Evolutionary conservation across 2,329 filamentous ascomycete genomes (phyloP).

Genomic region (Fusarium marasasianum): DNA sequence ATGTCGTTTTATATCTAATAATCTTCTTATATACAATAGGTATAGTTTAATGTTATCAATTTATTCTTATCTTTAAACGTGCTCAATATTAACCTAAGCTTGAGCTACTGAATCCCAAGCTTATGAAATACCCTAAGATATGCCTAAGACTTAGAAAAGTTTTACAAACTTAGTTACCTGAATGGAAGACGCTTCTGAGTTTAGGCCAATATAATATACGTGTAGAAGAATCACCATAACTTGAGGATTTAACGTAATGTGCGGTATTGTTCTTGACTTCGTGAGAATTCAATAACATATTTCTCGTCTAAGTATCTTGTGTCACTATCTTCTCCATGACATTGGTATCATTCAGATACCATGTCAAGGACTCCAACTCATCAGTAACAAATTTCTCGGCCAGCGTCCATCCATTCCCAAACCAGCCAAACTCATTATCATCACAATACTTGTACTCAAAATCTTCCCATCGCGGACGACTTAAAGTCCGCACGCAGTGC

Average conservation of each 20-base stretch:
- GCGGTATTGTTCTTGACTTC: no score
- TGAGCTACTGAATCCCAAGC: rapidly evolving
- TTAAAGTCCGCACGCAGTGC: slow-evolving; percentile 4
- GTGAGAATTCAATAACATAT: background rate
- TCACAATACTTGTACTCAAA: slow-evolving; percentile 15
- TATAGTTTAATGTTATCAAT: background rate
- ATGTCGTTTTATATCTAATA: rapidly evolving
- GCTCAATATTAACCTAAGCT: background rate
- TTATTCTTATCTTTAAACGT: background rate
- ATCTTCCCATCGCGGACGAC: slow-evolving; percentile 10
- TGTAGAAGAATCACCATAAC: no score
- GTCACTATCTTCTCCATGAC: background rate
- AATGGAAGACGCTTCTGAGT: background rate
- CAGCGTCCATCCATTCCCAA: slow-evolving; percentile 14
- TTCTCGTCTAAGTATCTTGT: background rate
- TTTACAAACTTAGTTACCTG: background rate
- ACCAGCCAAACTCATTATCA: slow-evolving; percentile 18
- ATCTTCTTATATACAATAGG: background rate
- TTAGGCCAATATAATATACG: background rate
- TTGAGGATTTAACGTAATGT: no score
- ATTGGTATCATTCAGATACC: slow-evolving; percentile 13
- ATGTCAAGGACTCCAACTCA: slow-evolving; percentile 11
- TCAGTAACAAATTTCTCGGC: slow-evolving; percentile 10
- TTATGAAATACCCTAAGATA: background rate
- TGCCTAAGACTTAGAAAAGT: rapidly evolving